Conservation (phyloP, 1,139 yeast species). For the Scheffersomyces segobiensis region DNA sequence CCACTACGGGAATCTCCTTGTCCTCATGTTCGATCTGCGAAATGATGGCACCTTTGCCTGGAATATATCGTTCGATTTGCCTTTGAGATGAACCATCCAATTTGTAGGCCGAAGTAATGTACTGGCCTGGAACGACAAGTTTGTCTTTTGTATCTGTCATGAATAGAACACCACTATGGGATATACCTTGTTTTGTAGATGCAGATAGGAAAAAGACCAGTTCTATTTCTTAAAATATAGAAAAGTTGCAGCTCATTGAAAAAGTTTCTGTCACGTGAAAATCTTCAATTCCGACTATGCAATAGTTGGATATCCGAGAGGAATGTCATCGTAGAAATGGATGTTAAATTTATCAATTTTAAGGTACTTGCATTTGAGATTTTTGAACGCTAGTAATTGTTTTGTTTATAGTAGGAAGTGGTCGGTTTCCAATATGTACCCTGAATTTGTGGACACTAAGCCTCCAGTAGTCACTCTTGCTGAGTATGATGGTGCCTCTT, state of each 20-base stretch:
- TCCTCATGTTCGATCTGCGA: conserved; percentile 27
- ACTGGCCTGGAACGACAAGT: conserved; percentile 79
- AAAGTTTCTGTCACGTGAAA: neutral
- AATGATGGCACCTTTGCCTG: conserved; percentile 43
- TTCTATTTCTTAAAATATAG: neutral
- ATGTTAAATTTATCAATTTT: conserved; percentile 13
- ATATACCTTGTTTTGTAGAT: neutral
- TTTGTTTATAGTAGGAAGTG: neutral
- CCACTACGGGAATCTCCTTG: conserved; percentile 48
- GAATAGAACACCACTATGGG: neutral
- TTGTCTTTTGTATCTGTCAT: neutral
- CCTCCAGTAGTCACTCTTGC: conserved; percentile 49
- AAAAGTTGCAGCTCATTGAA: neutral
- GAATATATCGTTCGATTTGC: conserved; percentile 23
- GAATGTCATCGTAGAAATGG: neutral
- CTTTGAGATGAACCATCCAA: conserved; percentile 19
- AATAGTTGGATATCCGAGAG: neutral
- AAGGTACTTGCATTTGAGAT: too few relatives aligned
- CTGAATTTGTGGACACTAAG: conserved; percentile 43
- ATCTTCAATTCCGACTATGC: neutral
- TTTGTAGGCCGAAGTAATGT: conserved; percentile 38
- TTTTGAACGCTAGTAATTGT: neutral
- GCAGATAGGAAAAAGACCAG: neutral
- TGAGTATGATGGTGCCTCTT: conserved; percentile 52
- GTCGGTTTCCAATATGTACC: conserved; percentile 23